These are phyloP conservation scores for Raphanus sativus DNA, from an alignment of 345 rosid species.

Conservation along the genomic window DNA sequence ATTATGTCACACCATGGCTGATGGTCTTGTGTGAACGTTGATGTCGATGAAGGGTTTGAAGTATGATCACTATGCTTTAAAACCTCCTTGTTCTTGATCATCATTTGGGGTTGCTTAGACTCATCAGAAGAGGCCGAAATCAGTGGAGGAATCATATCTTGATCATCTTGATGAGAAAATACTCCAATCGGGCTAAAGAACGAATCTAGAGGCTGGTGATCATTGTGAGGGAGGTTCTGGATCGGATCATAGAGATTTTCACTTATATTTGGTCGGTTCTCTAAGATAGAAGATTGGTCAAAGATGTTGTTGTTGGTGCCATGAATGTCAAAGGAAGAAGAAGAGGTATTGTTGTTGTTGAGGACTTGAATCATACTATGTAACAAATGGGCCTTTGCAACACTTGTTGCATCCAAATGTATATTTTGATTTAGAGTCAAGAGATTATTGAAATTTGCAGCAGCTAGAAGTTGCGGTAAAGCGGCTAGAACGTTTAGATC, in stretches of 20 bases:
- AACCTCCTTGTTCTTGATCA: conserved; percentile 25
- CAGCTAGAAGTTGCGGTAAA: conserved; percentile 56
- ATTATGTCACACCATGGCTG: conserved; percentile 39
- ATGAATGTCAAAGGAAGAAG: not conserved
- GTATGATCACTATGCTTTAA: conserved; percentile 30
- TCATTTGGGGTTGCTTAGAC: conserved; percentile 23
- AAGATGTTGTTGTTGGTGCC: conserved; percentile 35
- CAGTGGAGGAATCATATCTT: conserved; percentile 44
- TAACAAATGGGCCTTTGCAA: conserved; percentile 56
- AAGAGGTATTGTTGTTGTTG: conserved; percentile 8
- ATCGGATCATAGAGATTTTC: conserved; percentile 29
- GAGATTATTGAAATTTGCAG: conserved; percentile 52
- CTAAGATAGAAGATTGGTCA: conserved; percentile 33
- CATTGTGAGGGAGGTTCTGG: conserved; percentile 36
- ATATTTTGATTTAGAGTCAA: conserved; percentile 38
- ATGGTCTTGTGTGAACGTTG: conserved; percentile 55
- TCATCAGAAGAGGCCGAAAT: conserved; percentile 46
- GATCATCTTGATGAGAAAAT: conserved; percentile 17
- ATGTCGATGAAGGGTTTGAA: conserved; percentile 60
- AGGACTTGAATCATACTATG: conserved; percentile 51
- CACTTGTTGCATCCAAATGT: conserved; percentile 50
- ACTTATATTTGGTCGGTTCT: conserved; percentile 28
- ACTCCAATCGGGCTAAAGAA: conserved; percentile 13
- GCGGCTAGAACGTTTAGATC: conserved; percentile 53
- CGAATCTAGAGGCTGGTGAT: conserved; percentile 32